A percentile compares a stretch with the other conserved stretches of the same genome.
These are phyloP conservation scores for Lagenaria siceraria DNA, from an alignment of 306 rosid genomes.

Conservation along the genomic window DNA sequence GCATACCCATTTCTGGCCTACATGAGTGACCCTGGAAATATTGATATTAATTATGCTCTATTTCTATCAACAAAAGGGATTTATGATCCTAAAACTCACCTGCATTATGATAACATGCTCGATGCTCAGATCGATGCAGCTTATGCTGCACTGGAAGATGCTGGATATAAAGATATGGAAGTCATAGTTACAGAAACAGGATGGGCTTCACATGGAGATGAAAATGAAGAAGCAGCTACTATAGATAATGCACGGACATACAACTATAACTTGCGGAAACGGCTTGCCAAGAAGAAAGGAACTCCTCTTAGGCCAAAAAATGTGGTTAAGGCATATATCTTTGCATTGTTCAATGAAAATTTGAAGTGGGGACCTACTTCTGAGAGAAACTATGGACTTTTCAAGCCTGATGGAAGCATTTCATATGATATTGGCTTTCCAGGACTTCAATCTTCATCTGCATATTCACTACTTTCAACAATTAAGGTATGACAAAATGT, in stretches of 20 bases:
- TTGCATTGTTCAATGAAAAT: slow-evolving; percentile 77
- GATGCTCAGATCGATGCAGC: slow-evolving; percentile 98
- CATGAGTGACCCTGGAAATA: slow-evolving; percentile 38
- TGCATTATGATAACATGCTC: slow-evolving; percentile 87
- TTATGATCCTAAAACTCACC: slow-evolving; percentile 41
- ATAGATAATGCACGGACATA: slow-evolving; percentile 62
- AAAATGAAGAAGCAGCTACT: slow-evolving; percentile 58
- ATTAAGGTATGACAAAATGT: slow-evolving; percentile 40
- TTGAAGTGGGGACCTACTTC: slow-evolving; percentile 49
- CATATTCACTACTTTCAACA: slow-evolving; percentile 35
- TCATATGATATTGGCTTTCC: slow-evolving; percentile 75
- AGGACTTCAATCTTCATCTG: slow-evolving; percentile 63
- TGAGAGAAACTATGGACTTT: slow-evolving; percentile 77
- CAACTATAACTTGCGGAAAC: slow-evolving; percentile 68
- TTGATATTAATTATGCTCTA: slow-evolving; percentile 83
- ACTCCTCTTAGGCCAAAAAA: slow-evolving; percentile 79
- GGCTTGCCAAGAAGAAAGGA: slow-evolving; percentile 85
- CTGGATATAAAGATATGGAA: slow-evolving; percentile 66
- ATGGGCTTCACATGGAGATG: slow-evolving; percentile 79
- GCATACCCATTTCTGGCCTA: slow-evolving; percentile 80
- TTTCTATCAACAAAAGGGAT: slow-evolving; percentile 57
- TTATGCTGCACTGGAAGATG: slow-evolving; percentile 67
- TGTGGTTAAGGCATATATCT: slow-evolving; percentile 62
- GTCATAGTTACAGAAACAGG: slow-evolving; percentile 86
- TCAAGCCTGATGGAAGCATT: slow-evolving; percentile 82